phyloP scores from a whole-genome alignment of 768 basidiomycete species.

The Fibroporia radiculosa region DNA sequence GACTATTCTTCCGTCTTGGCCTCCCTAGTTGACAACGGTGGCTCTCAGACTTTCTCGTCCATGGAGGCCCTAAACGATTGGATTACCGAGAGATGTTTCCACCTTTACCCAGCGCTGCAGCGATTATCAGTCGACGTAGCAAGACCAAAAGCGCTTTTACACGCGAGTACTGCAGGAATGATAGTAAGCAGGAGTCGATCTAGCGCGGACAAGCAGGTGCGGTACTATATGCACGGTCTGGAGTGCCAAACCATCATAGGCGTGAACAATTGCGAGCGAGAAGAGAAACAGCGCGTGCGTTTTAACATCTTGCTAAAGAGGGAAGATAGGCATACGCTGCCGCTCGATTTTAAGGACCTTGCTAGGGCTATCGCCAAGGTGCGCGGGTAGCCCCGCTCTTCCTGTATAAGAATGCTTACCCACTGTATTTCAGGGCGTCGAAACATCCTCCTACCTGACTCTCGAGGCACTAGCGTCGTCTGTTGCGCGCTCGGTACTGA shows the following conservation, averaged over 20 bases:
- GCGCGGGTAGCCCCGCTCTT: slow-evolving; percentile 15
- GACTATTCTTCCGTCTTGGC: slow-evolving; percentile 51
- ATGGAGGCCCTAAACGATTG: slow-evolving; percentile 40
- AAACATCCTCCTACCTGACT: slow-evolving; percentile 46
- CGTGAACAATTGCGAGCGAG: slow-evolving; percentile 57
- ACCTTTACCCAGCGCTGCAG: slow-evolving; percentile 23
- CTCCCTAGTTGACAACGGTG: slow-evolving; percentile 22
- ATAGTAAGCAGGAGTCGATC: slow-evolving; percentile 18
- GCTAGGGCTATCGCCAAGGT: slow-evolving; percentile 29
- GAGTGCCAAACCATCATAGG: slow-evolving; percentile 54
- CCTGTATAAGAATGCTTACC: neutral
- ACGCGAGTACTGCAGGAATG: slow-evolving; percentile 39
- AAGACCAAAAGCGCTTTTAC: slow-evolving; percentile 44
- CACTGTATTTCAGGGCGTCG: slow-evolving; percentile 33
- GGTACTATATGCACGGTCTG: slow-evolving; percentile 32
- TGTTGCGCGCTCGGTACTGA: slow-evolving; percentile 41
- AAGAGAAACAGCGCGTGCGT: slow-evolving; percentile 52
- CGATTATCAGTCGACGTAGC: slow-evolving; percentile 36
- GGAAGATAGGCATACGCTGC: slow-evolving; percentile 5
- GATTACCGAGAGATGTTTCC: slow-evolving; percentile 33
- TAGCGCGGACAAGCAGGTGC: slow-evolving; percentile 4
- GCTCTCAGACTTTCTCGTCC: slow-evolving; percentile 26
- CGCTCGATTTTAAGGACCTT: slow-evolving; percentile 35
- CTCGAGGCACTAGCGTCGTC: slow-evolving; percentile 63
- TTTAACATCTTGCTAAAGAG: slow-evolving; percentile 37